These are phyloP conservation scores for Flaveria floridana DNA, from an alignment of 140 eudicot species.

Conservation along the genomic window DNA sequence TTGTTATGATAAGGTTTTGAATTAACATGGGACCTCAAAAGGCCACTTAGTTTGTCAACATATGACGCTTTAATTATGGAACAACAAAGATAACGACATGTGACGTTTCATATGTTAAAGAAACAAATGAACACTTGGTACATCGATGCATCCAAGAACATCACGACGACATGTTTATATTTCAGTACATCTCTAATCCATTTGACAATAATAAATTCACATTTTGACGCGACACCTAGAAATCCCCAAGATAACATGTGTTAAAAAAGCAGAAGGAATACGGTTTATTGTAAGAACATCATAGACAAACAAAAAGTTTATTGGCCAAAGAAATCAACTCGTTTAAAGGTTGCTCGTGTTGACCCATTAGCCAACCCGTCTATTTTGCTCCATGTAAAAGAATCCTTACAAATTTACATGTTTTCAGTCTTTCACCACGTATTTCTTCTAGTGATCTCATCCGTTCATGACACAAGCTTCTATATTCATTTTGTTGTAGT, in stretches of 20 bases:
- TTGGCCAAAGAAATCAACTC: not conserved
- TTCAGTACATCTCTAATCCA: not conserved
- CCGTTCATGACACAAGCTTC: not conserved
- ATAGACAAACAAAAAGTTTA: slow-evolving; percentile 4
- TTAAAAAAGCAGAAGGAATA: not conserved
- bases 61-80: slow-evolving; percentile 31
- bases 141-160: slow-evolving; percentile 13
- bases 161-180: slow-evolving; percentile 9
- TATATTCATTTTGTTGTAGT: slow-evolving; percentile 4
- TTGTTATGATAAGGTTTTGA: slow-evolving; percentile 2
- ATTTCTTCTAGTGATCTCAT: not conserved
- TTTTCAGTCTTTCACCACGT: not conserved
- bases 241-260: not conserved
- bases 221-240: not conserved
- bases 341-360: not conserved
- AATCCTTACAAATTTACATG: not conserved
- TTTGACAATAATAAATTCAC: not conserved
- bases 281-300: too few species aligned
- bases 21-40: slow-evolving; percentile 35
- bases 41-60: slow-evolving; percentile 31
- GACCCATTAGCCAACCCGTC: not conserved
- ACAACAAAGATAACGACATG: slow-evolving; percentile 27
- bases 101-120: slow-evolving; percentile 36
- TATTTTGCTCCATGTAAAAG: not conserved
- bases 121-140: slow-evolving; percentile 15